These are phyloP conservation scores for Patellaria atrata DNA, from an alignment of 495 filamentous ascomycete species.

Conservation along the genomic window DNA sequence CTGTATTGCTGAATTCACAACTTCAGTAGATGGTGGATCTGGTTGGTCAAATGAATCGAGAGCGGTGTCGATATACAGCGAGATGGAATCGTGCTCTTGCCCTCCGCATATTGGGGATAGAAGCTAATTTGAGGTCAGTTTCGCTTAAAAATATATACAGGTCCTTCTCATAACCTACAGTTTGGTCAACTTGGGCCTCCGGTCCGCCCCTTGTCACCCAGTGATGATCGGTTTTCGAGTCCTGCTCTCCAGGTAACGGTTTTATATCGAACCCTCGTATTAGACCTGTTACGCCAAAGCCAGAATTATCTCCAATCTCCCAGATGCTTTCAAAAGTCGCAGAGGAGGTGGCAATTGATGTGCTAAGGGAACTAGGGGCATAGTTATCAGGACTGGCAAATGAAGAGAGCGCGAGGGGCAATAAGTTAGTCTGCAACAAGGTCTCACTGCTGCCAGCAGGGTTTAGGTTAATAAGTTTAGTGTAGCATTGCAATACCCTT, in stretches of 20 bases:
- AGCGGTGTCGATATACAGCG: slow-evolving; percentile 48
- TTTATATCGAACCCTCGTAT: slow-evolving; percentile 61
- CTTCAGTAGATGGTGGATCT: slow-evolving; percentile 80
- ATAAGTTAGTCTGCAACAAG: slow-evolving; percentile 77
- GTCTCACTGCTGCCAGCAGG: slow-evolving; percentile 68
- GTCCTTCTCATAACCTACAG: slow-evolving; percentile 33
- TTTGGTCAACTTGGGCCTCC: slow-evolving; percentile 56
- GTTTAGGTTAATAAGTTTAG: slow-evolving; percentile 75
- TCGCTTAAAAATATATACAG: no score
- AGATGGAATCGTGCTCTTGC: slow-evolving; percentile 77
- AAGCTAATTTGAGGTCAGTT: no score
- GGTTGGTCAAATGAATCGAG: slow-evolving; percentile 36
- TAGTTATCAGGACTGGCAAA: slow-evolving; percentile 90
- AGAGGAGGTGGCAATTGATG: slow-evolving; percentile 83
- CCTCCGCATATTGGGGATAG: slow-evolving; percentile 66
- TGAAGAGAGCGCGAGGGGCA: slow-evolving; percentile 80
- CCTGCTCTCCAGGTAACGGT: slow-evolving; percentile 55
- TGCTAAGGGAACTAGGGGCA: slow-evolving; percentile 69
- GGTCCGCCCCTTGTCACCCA: slow-evolving; percentile 48
- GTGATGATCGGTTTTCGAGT: slow-evolving; percentile 38
- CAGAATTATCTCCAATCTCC: slow-evolving; percentile 89
- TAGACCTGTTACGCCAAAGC: slow-evolving; percentile 81
- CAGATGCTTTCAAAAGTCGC: slow-evolving; percentile 84
- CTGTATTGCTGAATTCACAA: slow-evolving; percentile 83
- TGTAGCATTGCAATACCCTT: slow-evolving; percentile 87